Base-by-base conservation (phyloP, 768 basidiomycete species). In the Boletus rubescentipes region DNA sequence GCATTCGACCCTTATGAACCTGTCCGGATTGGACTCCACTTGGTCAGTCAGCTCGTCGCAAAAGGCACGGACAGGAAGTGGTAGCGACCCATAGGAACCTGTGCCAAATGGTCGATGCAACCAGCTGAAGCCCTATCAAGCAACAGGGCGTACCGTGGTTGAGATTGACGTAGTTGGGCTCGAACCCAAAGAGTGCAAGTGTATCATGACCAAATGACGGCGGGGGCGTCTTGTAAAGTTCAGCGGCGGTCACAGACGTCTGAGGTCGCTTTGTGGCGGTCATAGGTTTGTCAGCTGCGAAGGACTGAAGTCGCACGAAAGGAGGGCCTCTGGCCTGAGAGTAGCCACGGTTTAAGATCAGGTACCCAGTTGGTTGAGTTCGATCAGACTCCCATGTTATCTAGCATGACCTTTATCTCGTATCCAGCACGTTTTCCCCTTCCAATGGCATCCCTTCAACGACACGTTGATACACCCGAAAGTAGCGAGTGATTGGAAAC, bases 391-490 rank as follows among this genome's bases (percentile, higher is more conserved):
- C n/a, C n/a, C n/a, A n/a, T n/a, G n/a, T n/a, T n/a, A n/a, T n/a
- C n/a, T n/a, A n/a, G n/a, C n/a, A n/a, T n/a, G n/a, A n/a, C n/a
- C n/a, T n/a, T n/a, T n/a, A n/a, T n/a, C n/a, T n/a, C n/a, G n/a
- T n/a, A n/a, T n/a, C n/a, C n/a, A n/a, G n/a, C n/a, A n/a, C n/a
- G n/a, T n/a, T n/a, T n/a, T n/a, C n/a, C n/a, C n/a, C n/a, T n/a
- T n/a, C n/a, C 50, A 16, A 75, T 75, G 72, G 41, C 67, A 57
- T 71, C 74, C 93, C 71, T 89, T 93, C 75, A 93, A 95, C 69
- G 95, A 95, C 12, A 96, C 91, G 0, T 75, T 98, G 20, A 85
- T 95, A 78, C 91, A 94, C 62, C 93, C 93, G 7, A 81, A 81
- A 46, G 88, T 98, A 76, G 53, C 75, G 85, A 18, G 93, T 97